Base-by-base conservation (phyloP, 1,284 basidiomycete species). In the Phellopilus nigrolimitatus region DNA sequence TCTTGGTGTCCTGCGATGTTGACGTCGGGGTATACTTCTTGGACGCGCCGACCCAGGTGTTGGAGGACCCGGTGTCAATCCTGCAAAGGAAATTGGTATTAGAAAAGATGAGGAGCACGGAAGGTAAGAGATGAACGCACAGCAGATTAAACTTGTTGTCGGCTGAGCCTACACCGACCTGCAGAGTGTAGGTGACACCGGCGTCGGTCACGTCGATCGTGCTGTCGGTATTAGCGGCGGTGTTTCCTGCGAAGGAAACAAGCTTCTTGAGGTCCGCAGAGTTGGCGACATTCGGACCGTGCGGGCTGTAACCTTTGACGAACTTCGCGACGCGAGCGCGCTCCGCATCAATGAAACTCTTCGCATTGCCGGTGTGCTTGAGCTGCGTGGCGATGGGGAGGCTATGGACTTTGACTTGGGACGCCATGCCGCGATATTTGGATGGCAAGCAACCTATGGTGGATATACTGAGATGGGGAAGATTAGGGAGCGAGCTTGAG, bases 81-180 rank as follows among this genome's bases (percentile, higher is more conserved):
- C 40, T 42, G n/a, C 22, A 12, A 19, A 40, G 17, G 10, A 53
- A 82, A 64, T 8, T 34, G n/a, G 31, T 9, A 34, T 34, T 34
- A 9, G n/a, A 34, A 38, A 6, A 5, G 36, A 38, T 38, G 21
- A 4, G 15, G 5, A 6, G 5, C 5, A 7, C 36, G 4, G 13
- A 22, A 42, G 21, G n/a, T 42, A 34, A 1, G 22, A 24, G 24
- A 19, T 22, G 4, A 6, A 33, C 48, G 19, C 43, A 43, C 37
- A 53, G 41, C 48, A 82, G 72, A 1, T 62, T 67, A 75, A 80
- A 85, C 13, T 66, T 62, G 2, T 79, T 82, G 12, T 81, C 64
- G 4, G 82, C 82, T 56, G 58, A 73, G 34, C 83, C 84, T 39
- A 85, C 76, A 34, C 75, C 77, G 46, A 84, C 71, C 2, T 67